Evolutionary conservation across 305 asterid genomes (phyloP).

Genomic region (Fraxinus sp.): DNA sequence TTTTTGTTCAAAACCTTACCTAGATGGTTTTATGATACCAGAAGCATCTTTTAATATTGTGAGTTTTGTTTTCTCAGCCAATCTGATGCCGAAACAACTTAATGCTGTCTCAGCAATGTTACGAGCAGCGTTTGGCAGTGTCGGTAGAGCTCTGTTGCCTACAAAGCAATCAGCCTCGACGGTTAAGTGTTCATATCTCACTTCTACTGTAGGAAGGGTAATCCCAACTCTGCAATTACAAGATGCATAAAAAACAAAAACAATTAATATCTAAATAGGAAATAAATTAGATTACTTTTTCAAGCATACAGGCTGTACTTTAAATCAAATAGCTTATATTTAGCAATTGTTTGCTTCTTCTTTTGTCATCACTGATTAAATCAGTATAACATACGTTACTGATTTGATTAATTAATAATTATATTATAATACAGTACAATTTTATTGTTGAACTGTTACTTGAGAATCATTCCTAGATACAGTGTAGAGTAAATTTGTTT

Average conservation of each 20-base stretch:
- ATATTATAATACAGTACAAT: not conserved
- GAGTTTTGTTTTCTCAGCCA: constrained; percentile 33
- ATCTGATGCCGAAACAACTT: constrained; percentile 23
- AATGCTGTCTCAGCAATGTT: not conserved
- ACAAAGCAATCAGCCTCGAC: not conserved
- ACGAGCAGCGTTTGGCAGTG: not conserved
- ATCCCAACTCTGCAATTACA: not conserved
- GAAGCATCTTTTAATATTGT: constrained; percentile 42
- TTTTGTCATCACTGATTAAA: not conserved
- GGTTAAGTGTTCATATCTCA: not conserved
- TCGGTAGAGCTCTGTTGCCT: not conserved
- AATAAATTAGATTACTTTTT: not conserved
- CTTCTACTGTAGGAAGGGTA: not conserved
- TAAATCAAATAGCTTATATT: not conserved
- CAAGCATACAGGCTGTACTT: not conserved
- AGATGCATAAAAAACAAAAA: not conserved
- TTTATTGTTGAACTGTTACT: not conserved
- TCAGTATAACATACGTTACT: not conserved
- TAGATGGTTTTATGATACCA: constrained; percentile 50
- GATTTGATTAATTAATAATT: not conserved
- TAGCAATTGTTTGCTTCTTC: not conserved
- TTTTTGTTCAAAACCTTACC: constrained; percentile 20
- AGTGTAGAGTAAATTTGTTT: not conserved
- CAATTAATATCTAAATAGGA: not conserved
- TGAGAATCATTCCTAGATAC: not conserved